Evolutionary conservation across 2,329 filamentous ascomycete genomes (phyloP).

Genomic region (Curvularia eragrostidis): DNA sequence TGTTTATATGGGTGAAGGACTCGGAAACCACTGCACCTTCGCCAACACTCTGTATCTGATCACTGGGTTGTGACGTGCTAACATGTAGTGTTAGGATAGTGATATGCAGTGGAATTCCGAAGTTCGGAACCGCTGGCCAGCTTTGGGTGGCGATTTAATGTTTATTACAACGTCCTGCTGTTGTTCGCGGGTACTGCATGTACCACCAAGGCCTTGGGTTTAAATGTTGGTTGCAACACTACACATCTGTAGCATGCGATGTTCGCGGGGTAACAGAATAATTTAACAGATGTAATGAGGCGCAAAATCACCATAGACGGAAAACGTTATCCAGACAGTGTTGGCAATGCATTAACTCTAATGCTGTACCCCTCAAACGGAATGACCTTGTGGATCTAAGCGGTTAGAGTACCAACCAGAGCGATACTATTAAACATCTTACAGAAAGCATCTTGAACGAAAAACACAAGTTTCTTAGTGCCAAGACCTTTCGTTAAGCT

Average conservation of each 20-base stretch:
- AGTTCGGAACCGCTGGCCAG: neutral
- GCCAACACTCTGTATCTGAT: neutral
- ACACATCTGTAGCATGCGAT: neutral
- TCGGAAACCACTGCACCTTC: neutral
- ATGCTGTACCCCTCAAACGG: neutral
- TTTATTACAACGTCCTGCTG: neutral
- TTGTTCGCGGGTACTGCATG: neutral
- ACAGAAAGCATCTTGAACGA: neutral
- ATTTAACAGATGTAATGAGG: neutral
- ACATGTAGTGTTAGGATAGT: neutral
- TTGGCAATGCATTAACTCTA: neutral
- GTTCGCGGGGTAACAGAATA: neutral
- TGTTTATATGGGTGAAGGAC: neutral
- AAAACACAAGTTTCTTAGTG: neutral
- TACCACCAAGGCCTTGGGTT: neutral
- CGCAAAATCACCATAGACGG: neutral
- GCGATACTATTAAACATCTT: neutral
- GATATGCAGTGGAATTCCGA: neutral
- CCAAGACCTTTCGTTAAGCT: neutral
- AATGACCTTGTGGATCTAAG: neutral
- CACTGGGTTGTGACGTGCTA: neutral
- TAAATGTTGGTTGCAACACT: neutral
- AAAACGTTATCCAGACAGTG: neutral
- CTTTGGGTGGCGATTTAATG: neutral
- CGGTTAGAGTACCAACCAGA: neutral